phyloP scores from a whole-genome alignment of 2,329 filamentous ascomycete species.

The Cordyceps cicadae region DNA sequence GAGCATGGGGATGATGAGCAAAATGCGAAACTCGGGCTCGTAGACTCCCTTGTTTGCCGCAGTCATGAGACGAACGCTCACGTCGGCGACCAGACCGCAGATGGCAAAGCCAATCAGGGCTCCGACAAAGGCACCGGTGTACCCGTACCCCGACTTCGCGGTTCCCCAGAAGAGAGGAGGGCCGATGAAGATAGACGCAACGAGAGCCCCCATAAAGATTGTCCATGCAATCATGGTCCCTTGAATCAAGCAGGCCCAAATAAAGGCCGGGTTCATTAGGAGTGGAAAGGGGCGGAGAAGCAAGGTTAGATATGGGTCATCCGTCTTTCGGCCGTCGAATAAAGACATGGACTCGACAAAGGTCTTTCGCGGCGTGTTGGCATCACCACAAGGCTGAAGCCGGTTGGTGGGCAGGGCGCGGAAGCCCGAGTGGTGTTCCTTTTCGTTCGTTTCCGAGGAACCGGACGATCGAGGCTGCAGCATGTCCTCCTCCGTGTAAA shows the following conservation, averaged over 20 bases:
- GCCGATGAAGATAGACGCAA: slow-evolving; percentile 74
- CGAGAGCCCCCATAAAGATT: slow-evolving; percentile 77
- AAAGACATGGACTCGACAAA: slow-evolving; percentile 54
- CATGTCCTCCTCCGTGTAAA: slow-evolving; percentile 31
- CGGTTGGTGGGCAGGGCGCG: slow-evolving; percentile 24
- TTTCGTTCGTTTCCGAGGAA: slow-evolving; percentile 8
- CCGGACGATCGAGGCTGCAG: slow-evolving; percentile 2
- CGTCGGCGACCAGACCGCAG: slow-evolving; percentile 68
- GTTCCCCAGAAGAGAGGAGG: slow-evolving; percentile 76
- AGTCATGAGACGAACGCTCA: slow-evolving; percentile 61
- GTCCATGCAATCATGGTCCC: slow-evolving; percentile 93
- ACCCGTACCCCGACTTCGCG: slow-evolving; percentile 76
- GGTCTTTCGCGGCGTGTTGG: slow-evolving; percentile 41
- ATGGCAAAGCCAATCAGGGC: slow-evolving; percentile 69
- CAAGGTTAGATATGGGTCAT: slow-evolving; percentile 61
- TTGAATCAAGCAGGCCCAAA: slow-evolving; percentile 75
- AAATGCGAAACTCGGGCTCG: slow-evolving; percentile 82
- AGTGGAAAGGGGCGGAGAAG: slow-evolving; percentile 71
- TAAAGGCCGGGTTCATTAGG: slow-evolving; percentile 73
- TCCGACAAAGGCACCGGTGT: slow-evolving; percentile 78
- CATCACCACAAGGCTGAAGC: slow-evolving; percentile 27
- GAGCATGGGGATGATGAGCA: slow-evolving; percentile 75
- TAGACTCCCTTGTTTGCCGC: slow-evolving; percentile 71
- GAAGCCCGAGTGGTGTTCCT: slow-evolving; percentile 18
- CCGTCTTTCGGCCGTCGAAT: slow-evolving; percentile 76